Conservation (phyloP, 148 eudicot genomes). For the Diospyros lotus region DNA sequence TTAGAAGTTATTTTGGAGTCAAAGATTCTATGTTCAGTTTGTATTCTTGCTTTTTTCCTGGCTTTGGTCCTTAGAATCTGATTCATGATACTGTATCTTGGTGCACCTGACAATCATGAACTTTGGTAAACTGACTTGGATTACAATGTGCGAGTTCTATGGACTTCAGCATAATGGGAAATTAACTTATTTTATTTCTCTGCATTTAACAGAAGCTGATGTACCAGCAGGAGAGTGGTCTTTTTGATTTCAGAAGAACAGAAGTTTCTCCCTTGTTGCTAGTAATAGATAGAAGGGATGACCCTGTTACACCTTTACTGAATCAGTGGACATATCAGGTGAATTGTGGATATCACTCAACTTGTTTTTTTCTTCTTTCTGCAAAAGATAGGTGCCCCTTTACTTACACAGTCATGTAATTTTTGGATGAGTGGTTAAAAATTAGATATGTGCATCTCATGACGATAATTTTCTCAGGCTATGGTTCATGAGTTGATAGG, state of each 20-base stretch:
- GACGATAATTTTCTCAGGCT: slow-evolving; percentile 43
- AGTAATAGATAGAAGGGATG: slow-evolving; percentile 87
- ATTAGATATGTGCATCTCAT: slow-evolving; percentile 15
- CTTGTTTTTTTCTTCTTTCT: not conserved
- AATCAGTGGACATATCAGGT: slow-evolving; percentile 99
- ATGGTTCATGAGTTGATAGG: slow-evolving; percentile 98
- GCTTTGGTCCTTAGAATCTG: not conserved
- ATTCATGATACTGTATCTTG: not conserved
- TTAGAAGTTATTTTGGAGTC: not conserved
- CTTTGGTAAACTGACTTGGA: not conserved
- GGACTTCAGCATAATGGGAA: not conserved
- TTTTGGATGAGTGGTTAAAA: not conserved
- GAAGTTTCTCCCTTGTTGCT: slow-evolving; percentile 83
- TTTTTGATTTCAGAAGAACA: slow-evolving; percentile 88
- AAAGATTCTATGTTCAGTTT: not conserved
- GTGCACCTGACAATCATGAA: not conserved
- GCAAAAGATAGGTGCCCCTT: too few relatives aligned
- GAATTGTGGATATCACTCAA: slow-evolving; percentile 11
- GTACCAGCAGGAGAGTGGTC: slow-evolving; percentile 98
- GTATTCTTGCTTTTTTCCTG: slow-evolving; percentile 7
- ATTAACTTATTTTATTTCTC: slow-evolving; percentile 4
- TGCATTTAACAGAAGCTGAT: slow-evolving; percentile 64
- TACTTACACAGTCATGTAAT: not conserved
- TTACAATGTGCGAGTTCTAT: not conserved
- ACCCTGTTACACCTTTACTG: slow-evolving; percentile 92